Evolutionary conservation across 768 basidiomycete genomes (phyloP).

Genomic region (Mycena pura): DNA sequence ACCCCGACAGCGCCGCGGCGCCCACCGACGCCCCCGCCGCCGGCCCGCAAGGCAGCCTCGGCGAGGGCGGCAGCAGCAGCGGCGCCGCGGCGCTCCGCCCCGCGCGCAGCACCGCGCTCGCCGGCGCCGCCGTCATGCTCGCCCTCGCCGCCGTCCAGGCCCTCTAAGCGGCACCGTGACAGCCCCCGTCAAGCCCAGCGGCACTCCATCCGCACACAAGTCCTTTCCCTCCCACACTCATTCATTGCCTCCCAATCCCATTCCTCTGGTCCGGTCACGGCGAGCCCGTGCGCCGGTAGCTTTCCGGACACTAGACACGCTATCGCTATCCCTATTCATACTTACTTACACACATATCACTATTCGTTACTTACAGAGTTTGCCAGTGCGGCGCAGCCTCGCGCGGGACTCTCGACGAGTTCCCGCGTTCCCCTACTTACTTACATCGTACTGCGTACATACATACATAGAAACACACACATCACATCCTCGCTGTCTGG

Average conservation of each 20-base stretch:
- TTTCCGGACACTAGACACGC: neutral
- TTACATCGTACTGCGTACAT: conserved; percentile 19
- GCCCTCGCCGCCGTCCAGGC: conserved; percentile 4
- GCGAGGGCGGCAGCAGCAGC: conserved; percentile 7
- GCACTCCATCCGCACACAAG: neutral
- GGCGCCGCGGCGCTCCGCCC: neutral
- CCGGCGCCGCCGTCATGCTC: neutral
- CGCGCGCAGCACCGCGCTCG: conserved; percentile 11
- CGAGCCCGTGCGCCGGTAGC: neutral
- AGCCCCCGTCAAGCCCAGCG: neutral
- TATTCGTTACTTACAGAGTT: no score
- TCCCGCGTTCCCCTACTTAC: no score
- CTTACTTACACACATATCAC: conserved; percentile 1
- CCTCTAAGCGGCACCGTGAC: neutral
- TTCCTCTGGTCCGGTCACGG: no score
- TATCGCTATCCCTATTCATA: neutral
- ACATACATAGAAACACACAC: no score
- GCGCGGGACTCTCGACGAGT: conserved; percentile 16
- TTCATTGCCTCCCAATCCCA: no score
- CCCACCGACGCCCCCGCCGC: neutral
- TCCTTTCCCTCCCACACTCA: neutral
- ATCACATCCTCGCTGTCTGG: no score
- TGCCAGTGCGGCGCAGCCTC: conserved; percentile 1
- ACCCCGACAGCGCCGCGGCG: neutral
- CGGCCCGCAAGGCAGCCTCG: no score